Evolutionary conservation across 345 rosid genomes (phyloP).

Genomic region (Eucalyptus lansdowneana): DNA sequence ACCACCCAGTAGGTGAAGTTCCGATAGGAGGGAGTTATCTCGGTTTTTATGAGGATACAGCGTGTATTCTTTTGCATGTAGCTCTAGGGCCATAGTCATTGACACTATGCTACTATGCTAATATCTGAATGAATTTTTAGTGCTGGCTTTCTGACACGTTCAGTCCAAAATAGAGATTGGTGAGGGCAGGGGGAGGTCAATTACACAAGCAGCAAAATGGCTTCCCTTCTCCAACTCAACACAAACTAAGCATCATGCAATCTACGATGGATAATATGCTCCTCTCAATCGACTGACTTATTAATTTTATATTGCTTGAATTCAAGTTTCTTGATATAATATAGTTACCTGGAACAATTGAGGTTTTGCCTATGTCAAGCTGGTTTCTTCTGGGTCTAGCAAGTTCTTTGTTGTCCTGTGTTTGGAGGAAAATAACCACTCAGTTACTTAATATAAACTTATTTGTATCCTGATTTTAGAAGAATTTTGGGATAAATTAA

Average conservation of each 20-base stretch:
- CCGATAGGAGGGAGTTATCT: neutral
- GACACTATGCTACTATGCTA: neutral
- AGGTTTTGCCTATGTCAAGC: neutral
- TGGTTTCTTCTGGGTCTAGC: neutral
- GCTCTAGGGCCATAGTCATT: neutral
- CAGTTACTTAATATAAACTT: neutral
- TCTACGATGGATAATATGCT: neutral
- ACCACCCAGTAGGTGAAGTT: neutral
- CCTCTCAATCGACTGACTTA: neutral
- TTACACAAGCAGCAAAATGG: neutral
- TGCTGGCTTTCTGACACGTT: neutral
- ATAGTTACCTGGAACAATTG: neutral
- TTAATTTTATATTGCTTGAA: neutral
- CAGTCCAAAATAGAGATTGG: neutral
- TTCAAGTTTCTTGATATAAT: neutral
- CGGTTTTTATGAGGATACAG: too few species aligned
- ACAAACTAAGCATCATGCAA: neutral
- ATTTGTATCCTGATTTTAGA: neutral
- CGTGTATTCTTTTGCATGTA: neutral
- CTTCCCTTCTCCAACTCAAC: neutral
- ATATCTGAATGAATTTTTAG: neutral
- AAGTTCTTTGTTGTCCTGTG: neutral
- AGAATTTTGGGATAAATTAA: neutral
- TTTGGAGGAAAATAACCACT: neutral
- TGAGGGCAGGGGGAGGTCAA: neutral